Base-by-base conservation (phyloP, 495 filamentous ascomycete species). In the Xylaria bambusicola region DNA sequence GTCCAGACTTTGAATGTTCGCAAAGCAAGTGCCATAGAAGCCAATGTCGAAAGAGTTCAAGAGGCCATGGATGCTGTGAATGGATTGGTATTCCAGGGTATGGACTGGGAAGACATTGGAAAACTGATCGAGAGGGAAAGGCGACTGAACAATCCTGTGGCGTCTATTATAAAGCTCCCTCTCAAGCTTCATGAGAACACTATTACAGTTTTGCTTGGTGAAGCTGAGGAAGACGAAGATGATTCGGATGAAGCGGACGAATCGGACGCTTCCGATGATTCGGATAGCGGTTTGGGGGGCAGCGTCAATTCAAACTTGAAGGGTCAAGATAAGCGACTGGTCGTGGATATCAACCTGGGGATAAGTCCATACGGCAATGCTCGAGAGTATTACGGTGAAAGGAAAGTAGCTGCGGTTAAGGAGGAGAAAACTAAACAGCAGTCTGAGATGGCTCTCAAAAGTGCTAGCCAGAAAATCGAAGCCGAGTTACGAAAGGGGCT, bases 71-170 rank as follows among this genome's bases (percentile, higher is more conserved):
- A 88, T 62, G 92, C 93, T 5, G 84, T 98, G 17, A 98, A 97
- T 66, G 89, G 89, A 0, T 75, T 98, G 15, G 82, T 98, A 36
- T 84, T 84, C 7, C 92, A 97, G 66, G 93, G 92, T 6, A 97
- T 97, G 93, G 94, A 98, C 64, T 98, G 94, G 94, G 85, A 88
- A 9, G 89, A 96, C 54, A 90, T 97, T 66, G 91, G 86, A 8
- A 86, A 86, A 26, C 77, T 98, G 62, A 88, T 98, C 45, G 91
- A 97, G 66, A 81, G 88, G 66, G 93, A 98, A 69, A 88, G 95
- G 65, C 81, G 75, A 52, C 79, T 86, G 55, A 79, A 86, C 13
- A 98, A 98, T 63, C 84, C 89, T 0, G 92, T 97, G 18, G 94
- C 94, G 6, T 80, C 88, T 62, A 86, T 90, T 18, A 96, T 98